These are phyloP conservation scores for Thermochaetoides dissita DNA, from an alignment of 2,329 filamentous ascomycete species.

Conservation along the genomic window DNA sequence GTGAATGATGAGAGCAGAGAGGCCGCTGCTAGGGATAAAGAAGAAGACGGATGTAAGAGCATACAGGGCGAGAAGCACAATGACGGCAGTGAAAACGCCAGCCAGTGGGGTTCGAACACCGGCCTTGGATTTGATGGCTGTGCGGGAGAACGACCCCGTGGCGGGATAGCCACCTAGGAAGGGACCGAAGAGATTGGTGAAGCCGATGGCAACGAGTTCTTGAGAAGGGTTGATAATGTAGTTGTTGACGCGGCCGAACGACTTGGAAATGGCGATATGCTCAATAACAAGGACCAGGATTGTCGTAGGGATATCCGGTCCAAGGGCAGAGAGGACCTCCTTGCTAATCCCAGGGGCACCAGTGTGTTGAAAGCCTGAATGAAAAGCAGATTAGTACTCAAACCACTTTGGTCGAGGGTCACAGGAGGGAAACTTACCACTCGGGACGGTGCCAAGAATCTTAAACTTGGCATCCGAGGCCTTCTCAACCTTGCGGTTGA, in stretches of 20 bases:
- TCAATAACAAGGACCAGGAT: conserved; percentile 43
- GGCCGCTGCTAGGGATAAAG: conserved; percentile 80
- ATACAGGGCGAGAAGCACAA: conserved; percentile 84
- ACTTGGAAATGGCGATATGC: conserved; percentile 94
- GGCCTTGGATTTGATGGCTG: conserved; percentile 93
- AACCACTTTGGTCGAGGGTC: no score
- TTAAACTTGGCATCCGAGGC: no score
- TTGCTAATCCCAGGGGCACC: no score
- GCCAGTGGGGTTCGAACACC: conserved; percentile 85
- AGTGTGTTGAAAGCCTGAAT: conserved; percentile 4
- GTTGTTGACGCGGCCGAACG: conserved; percentile 89
- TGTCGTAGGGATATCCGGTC: no score
- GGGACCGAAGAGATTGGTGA: conserved; percentile 78
- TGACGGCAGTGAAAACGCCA: conserved; percentile 70
- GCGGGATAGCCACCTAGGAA: conserved; percentile 87
- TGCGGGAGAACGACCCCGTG: conserved; percentile 90
- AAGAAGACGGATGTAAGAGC: conserved; percentile 79
- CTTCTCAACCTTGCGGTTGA: no score
- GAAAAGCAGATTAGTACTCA: neutral
- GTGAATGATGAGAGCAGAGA: conserved; percentile 70
- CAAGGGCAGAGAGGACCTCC: no score
- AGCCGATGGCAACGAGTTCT: conserved; percentile 86
- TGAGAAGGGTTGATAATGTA: conserved; percentile 93
- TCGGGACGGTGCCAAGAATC: conserved; percentile 63
- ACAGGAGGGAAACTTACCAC: conserved; percentile 34